phyloP scores from a whole-genome alignment of 768 basidiomycete genomes.

The Calocera viscosa region DNA sequence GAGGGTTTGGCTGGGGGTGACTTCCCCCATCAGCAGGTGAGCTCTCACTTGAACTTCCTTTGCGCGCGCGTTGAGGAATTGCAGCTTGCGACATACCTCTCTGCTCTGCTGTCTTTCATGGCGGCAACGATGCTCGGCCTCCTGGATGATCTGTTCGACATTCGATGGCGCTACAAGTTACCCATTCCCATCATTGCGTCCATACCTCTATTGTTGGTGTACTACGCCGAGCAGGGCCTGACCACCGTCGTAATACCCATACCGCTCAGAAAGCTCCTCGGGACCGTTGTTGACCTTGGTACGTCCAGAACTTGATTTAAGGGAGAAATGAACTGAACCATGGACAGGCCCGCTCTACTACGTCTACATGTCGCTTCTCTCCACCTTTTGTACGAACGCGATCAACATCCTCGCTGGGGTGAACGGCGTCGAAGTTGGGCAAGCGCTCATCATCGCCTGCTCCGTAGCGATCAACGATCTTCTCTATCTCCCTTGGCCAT shows the following conservation, averaged over 20 bases:
- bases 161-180: constrained; percentile 94
- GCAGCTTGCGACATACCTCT: constrained; percentile 83
- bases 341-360: constrained; percentile 81
- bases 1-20: constrained; percentile 56
- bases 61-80: not conserved
- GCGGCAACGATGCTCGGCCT: constrained; percentile 92
- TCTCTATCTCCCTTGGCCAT: constrained; percentile 82
- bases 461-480: constrained; percentile 88
- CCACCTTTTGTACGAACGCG: constrained; percentile 93
- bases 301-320: constrained; percentile 18
- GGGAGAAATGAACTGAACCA: not conserved
- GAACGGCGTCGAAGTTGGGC: constrained; percentile 90
- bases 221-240: constrained; percentile 86
- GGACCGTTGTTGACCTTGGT: constrained; percentile 82
- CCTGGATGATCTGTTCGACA: constrained; percentile 94
- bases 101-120: constrained; percentile 79
- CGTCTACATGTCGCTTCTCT: constrained; percentile 87
- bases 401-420: constrained; percentile 98
- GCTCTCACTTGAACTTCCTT: not conserved
- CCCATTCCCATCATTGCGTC: constrained; percentile 94
- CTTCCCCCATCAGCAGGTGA: constrained; percentile 59
- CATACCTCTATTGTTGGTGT: constrained; percentile 89
- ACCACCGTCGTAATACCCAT: constrained; percentile 88
- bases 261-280: constrained; percentile 59
- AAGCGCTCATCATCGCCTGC: constrained; percentile 81